Evolutionary conservation across 495 filamentous ascomycete genomes (phyloP), one percentile per base, ranked within the genome.

Genomic region (Aspergillus diversus): DNA sequence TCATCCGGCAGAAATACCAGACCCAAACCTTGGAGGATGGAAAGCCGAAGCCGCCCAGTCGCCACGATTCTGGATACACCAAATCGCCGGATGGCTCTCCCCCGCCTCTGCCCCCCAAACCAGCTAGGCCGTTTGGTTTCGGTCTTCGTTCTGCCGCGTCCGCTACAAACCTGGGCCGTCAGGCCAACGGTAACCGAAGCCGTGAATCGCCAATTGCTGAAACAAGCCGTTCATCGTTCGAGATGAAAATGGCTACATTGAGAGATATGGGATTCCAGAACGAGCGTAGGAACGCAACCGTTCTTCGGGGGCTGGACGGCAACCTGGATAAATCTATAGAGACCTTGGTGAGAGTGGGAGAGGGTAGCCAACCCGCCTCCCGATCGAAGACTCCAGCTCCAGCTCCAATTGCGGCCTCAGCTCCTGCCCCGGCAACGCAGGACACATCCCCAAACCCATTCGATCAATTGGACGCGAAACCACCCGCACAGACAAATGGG

Each of bases 241-340:
- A 89, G 47, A 68, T 80, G 5, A 97, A 97, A 74, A 76, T 99
- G 69, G 83, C 84, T 8, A 87, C 84, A 15, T 78, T 99, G 56
- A 84, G 86, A 53, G 92, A 97, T 57, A 97, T 98, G 95, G 95
- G 95, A 1, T 99, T 99, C 68, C 82, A 73, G 35, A 92, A 99
- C 70, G 89, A 94, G 39, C 88, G 87, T 62, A 84, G 90, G 50
- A 98, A 96, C 65, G 77, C 85, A 12, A 86, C 87, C 57, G 87
- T 97, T 31, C 75, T 99, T 32, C 90, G 91, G 61, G 89, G 89
- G 11, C 80, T 93, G 7, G 83, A 87, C 60, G 95, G 96, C 3
- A 93, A 96, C 68, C 65, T 99, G 46, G 90, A 96, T 59, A 90
- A 87, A 69, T 82, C 92, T 0, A 84, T 97, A 34, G 94, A 97